phyloP scores from a whole-genome alignment of 768 basidiomycete genomes.

The Thelephora aurantiotincta region DNA sequence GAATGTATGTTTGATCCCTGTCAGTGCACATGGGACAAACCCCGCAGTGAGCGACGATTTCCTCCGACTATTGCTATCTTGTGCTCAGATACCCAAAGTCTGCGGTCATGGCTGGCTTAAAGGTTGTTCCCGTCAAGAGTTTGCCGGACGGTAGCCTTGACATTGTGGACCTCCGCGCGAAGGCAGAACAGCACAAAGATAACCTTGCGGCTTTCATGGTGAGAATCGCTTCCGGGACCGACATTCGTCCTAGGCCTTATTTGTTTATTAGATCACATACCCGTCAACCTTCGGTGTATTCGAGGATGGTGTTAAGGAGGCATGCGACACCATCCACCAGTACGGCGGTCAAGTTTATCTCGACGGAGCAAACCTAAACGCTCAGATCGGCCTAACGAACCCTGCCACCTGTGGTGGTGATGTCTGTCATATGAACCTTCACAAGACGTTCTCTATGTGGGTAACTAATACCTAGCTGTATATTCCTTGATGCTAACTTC shows the following conservation, averaged over 20 bases:
- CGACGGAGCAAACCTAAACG: constrained; percentile 93
- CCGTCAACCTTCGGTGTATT: constrained; percentile 98
- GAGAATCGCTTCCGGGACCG: constrained; percentile 7
- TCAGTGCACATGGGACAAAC: constrained; percentile 97
- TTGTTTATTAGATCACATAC: constrained; percentile 66
- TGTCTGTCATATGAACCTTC: constrained; percentile 95
- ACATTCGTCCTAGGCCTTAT: constrained; percentile 5
- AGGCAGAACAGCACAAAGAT: constrained; percentile 85
- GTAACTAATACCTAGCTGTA: constrained; percentile 12
- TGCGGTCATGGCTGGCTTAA: constrained; percentile 93
- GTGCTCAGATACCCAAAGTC: constrained; percentile 33
- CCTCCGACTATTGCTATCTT: no score
- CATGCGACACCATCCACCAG: constrained; percentile 87
- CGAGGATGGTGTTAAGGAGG: constrained; percentile 79
- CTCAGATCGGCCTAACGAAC: constrained; percentile 86
- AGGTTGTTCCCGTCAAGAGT: constrained; percentile 92
- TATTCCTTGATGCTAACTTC: neutral
- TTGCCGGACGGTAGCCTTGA: constrained; percentile 81
- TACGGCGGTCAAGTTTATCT: constrained; percentile 97
- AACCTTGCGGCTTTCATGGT: constrained; percentile 95
- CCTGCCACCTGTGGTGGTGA: constrained; percentile 94
- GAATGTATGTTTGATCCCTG: constrained; percentile 84
- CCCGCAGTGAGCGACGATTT: constrained; percentile 57
- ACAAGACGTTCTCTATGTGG: constrained; percentile 95
- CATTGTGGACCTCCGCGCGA: constrained; percentile 67